Evolutionary conservation across 768 basidiomycete species (phyloP).

Genomic region (Leccinum broughii): DNA sequence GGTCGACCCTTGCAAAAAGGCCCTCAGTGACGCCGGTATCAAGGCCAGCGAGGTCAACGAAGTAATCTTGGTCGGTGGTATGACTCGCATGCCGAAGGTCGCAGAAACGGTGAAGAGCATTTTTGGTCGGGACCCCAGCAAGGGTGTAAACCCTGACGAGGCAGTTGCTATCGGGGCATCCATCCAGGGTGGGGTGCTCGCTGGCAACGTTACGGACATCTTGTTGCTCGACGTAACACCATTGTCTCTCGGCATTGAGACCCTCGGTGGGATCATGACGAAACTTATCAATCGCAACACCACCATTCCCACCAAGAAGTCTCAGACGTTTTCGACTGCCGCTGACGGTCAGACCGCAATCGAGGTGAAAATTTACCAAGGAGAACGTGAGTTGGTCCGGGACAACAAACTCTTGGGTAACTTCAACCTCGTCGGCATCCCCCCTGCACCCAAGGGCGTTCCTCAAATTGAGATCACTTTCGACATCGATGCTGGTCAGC

Average conservation of each 20-base stretch:
- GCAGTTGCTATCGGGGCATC: conserved; percentile 98
- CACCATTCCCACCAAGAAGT: conserved; percentile 99
- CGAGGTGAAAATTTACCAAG: conserved; percentile 99
- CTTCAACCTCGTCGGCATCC: conserved; percentile 99
- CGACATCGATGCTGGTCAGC: conserved; percentile 91
- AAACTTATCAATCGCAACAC: conserved; percentile 98
- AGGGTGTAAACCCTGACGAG: conserved; percentile 99
- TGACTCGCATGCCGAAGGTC: conserved; percentile 97
- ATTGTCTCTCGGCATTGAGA: conserved; percentile 93
- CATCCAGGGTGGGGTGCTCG: conserved; percentile 97
- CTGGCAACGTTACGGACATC: conserved; percentile 95
- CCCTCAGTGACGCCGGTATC: conserved; percentile 88
- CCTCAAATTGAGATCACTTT: conserved; percentile 87
- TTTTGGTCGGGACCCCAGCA: conserved; percentile 95
- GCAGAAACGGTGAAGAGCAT: conserved; percentile 82
- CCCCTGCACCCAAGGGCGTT: conserved; percentile 74
- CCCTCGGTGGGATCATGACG: conserved; percentile 99
- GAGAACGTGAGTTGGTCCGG: conserved; percentile 96
- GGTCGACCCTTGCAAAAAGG: conserved; percentile 96
- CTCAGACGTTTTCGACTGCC: conserved; percentile 97
- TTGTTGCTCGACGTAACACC: conserved; percentile 95
- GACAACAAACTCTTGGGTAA: conserved; percentile 99
- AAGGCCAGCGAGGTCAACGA: conserved; percentile 93
- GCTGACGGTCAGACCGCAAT: conserved; percentile 99
- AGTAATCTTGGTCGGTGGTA: conserved; percentile 97